Evolutionary conservation across 805 yeast species (phyloP).

Genomic region (Starmerella lactis-condensi): DNA sequence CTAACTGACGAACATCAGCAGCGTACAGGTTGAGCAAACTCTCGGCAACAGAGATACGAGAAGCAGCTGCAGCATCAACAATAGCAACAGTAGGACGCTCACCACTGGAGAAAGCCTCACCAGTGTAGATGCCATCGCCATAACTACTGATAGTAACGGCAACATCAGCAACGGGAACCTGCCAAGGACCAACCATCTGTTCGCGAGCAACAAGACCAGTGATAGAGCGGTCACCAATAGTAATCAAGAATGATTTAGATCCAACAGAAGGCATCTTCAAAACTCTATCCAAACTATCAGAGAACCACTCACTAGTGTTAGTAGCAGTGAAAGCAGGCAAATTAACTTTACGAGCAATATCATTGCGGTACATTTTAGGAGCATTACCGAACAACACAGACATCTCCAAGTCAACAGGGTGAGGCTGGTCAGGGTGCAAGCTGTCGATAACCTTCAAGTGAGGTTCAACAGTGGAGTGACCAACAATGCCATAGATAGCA

Average conservation of each 20-base stretch:
- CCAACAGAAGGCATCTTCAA: slow-evolving; percentile 85
- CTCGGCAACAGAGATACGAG: slow-evolving; percentile 91
- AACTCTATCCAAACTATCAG: slow-evolving; percentile 63
- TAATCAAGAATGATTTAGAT: slow-evolving; percentile 79
- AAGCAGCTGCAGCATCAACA: slow-evolving; percentile 75
- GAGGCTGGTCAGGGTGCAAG: slow-evolving; percentile 40
- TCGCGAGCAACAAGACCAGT: slow-evolving; percentile 94
- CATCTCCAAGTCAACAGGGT: slow-evolving; percentile 90
- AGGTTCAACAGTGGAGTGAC: slow-evolving; percentile 76
- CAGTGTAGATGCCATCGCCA: slow-evolving; percentile 62
- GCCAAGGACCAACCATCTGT: slow-evolving; percentile 99
- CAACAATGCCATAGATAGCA: slow-evolving; percentile 91
- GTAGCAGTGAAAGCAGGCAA: slow-evolving; percentile 19
- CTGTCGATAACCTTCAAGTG: slow-evolving; percentile 66
- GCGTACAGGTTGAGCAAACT: slow-evolving; percentile 74
- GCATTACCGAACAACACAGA: slow-evolving; percentile 88
- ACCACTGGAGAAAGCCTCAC: slow-evolving; percentile 96
- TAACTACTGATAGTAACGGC: slow-evolving; percentile 87
- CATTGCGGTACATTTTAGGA: slow-evolving; percentile 76
- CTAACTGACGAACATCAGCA: slow-evolving; percentile 63
- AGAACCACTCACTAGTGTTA: slow-evolving; percentile 25
- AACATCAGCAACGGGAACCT: slow-evolving; percentile 94
- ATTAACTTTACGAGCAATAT: slow-evolving; percentile 41
- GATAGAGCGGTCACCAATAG: slow-evolving; percentile 97
- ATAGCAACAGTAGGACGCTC: slow-evolving; percentile 85